Evolutionary conservation across 2,329 filamentous ascomycete species (phyloP).

Genomic region (Helotiales sp.): DNA sequence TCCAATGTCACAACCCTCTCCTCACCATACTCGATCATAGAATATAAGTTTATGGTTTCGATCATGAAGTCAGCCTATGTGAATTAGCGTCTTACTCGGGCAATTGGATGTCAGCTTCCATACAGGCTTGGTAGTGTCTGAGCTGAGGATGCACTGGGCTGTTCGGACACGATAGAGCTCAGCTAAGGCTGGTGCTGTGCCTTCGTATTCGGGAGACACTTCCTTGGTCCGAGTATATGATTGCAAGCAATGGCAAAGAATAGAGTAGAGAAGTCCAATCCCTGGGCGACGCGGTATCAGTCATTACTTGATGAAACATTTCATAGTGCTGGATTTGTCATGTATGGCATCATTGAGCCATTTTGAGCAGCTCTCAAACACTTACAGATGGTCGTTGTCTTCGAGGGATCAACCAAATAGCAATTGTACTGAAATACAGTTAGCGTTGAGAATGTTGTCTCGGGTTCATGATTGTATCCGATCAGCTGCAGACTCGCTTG

Average conservation of each 20-base stretch:
- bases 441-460: background rate
- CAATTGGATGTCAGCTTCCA: background rate
- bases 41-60: conserved; percentile 51
- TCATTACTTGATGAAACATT: no score
- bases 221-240: conserved; percentile 46
- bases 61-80: conserved; percentile 41
- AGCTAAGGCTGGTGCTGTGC: conserved; percentile 47
- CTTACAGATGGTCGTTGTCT: conserved; percentile 44
- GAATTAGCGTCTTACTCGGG: background rate
- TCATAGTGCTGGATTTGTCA: no score
- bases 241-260: conserved; percentile 31
- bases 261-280: conserved; percentile 48
- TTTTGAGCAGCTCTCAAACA: no score
- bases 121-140: conserved; percentile 49
- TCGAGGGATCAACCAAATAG: conserved; percentile 47
- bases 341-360: no score
- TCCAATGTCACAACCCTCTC: conserved; percentile 54
- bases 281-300: conserved; percentile 23
- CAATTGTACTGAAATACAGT: conserved; percentile 38
- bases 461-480: no score
- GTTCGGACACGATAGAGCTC: conserved; percentile 50
- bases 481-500: no score
- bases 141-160: conserved; percentile 50
- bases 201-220: conserved; percentile 47
- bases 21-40: conserved; percentile 38